These are phyloP conservation scores for Pyrenophora teres DNA, from an alignment of 2,329 filamentous ascomycete genomes.

Conservation along the genomic window DNA sequence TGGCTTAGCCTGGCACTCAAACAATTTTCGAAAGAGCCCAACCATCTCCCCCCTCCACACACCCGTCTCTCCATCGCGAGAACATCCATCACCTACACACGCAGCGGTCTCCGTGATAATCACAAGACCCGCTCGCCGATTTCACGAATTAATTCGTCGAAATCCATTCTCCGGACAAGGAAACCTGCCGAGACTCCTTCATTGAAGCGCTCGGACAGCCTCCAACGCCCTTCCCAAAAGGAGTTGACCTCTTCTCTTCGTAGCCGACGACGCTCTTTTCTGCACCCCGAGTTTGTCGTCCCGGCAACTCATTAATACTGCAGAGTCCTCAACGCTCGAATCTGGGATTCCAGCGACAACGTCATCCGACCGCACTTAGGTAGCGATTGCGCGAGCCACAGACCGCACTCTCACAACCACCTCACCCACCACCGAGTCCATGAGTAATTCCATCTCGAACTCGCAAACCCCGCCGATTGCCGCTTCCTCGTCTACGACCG, in stretches of 20 bases:
- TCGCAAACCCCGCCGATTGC: constrained; percentile 55
- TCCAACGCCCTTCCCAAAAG: constrained; percentile 37
- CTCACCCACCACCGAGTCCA: constrained; percentile 39
- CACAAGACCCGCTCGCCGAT: constrained; percentile 44
- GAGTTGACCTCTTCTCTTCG: constrained; percentile 31
- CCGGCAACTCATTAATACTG: constrained; percentile 32
- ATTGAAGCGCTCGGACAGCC: constrained; percentile 45
- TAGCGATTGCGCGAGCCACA: constrained; percentile 23
- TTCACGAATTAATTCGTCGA: constrained; percentile 47
- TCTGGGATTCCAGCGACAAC: constrained; percentile 38
- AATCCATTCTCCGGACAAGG: constrained; percentile 31
- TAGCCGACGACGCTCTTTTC: constrained; percentile 27
- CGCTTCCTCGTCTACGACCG: constrained; percentile 55
- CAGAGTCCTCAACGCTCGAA: constrained; percentile 28
- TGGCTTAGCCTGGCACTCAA: constrained; percentile 30
- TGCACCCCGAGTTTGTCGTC: constrained; percentile 34
- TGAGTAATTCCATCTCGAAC: constrained; percentile 65
- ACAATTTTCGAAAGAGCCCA: constrained; percentile 30
- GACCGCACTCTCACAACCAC: constrained; percentile 6
- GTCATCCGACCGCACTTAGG: constrained; percentile 17
- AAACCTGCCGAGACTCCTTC: constrained; percentile 37
- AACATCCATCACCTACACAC: constrained; percentile 36
- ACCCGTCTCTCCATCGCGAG: constrained; percentile 42
- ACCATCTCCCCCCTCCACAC: constrained; percentile 17
- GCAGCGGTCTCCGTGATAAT: constrained; percentile 36